Conservation (phyloP, 257 asterid genomes). For the Coffea eugenioides region DNA sequence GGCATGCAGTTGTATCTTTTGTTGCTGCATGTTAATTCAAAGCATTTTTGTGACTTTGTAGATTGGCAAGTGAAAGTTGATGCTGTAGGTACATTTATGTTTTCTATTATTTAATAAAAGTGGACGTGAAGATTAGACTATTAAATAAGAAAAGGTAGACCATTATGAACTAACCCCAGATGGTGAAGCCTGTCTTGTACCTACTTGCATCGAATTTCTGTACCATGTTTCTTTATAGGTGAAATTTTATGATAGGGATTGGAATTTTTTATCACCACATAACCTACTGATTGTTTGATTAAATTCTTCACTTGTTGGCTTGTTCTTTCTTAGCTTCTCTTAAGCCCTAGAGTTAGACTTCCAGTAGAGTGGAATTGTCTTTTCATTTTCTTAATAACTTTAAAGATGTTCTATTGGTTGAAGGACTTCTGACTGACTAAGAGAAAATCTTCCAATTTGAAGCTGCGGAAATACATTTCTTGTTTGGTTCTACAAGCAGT, state of each 20-base stretch:
- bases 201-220: neutral
- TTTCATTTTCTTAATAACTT: neutral
- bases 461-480: neutral
- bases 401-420: neutral
- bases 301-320: neutral
- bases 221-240: neutral
- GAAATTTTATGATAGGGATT: neutral
- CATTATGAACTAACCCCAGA: neutral
- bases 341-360: neutral
- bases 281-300: neutral
- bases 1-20: neutral
- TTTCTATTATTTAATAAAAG: neutral
- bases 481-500: neutral
- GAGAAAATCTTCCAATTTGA: neutral
- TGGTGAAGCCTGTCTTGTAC: neutral
- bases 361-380: neutral
- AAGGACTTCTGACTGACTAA: neutral
- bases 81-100: neutral
- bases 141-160: neutral
- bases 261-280: neutral
- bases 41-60: neutral
- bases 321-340: neutral
- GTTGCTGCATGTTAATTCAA: neutral
- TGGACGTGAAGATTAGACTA: neutral
- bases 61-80: neutral